Evolutionary conservation across 2,329 filamentous ascomycete genomes (phyloP).

Genomic region (Cladophialophora bantiana): DNA sequence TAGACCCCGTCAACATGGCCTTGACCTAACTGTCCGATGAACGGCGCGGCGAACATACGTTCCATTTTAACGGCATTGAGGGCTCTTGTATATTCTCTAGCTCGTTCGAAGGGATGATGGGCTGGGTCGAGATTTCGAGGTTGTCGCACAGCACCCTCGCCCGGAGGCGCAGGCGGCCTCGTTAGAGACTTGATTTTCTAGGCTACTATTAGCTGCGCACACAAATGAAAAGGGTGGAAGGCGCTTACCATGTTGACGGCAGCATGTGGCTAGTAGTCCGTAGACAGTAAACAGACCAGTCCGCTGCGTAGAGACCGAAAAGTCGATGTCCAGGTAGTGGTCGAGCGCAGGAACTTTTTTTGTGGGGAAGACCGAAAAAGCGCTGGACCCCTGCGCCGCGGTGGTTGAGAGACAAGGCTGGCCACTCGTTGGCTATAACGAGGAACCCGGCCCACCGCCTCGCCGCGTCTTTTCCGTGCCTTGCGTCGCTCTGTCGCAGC

Average conservation of each 20-base stretch:
- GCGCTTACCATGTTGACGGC: conserved; percentile 27
- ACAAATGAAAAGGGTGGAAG: not conserved
- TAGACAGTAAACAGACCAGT: not conserved
- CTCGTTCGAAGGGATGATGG: conserved; percentile 88
- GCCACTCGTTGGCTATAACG: conserved; percentile 7
- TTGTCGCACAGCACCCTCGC: conserved; percentile 53
- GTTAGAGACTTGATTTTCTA: conserved; percentile 65
- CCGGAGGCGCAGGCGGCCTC: conserved; percentile 55
- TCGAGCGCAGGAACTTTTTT: conserved; percentile 21
- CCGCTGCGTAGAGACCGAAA: not conserved
- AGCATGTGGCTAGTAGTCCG: conserved; percentile 9
- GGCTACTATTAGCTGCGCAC: not conserved
- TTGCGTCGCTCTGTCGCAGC: conserved; percentile 25
- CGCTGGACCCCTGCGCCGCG: conserved; percentile 7
- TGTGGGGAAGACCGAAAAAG: conserved; percentile 4
- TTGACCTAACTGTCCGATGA: conserved; percentile 82
- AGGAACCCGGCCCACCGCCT: conserved; percentile 11
- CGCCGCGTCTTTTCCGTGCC: conserved; percentile 20
- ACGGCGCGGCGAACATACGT: conserved; percentile 87
- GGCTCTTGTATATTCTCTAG: conserved; percentile 80
- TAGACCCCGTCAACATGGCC: conserved; percentile 94
- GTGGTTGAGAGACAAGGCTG: conserved; percentile 11
- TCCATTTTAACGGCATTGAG: conserved; percentile 89
- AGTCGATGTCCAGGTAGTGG: not conserved
- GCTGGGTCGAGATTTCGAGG: conserved; percentile 74